Base-by-base conservation (phyloP, 2,329 filamentous ascomycete genomes). In the Venturia effusa region DNA sequence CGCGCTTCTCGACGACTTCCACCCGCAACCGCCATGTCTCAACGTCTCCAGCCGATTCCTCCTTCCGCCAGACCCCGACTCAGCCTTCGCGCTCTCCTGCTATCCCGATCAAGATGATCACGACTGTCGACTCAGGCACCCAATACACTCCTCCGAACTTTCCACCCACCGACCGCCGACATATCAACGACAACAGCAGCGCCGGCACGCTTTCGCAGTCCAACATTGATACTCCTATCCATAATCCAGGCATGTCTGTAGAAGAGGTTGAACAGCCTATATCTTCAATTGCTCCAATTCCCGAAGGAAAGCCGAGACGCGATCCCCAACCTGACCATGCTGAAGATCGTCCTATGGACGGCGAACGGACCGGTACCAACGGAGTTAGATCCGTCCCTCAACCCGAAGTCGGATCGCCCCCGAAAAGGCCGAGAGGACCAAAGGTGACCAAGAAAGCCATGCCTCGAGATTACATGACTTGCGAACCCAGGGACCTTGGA, bases 401-500 rank as follows among this genome's bases (percentile, higher is more conserved):
- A 34, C 27, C 51, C 30, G 39, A 45, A 24, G 19, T 51, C 3
- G 48, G n/a, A 24, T 68, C 68, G 22, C 64, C 68, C 13, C 69
- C 78, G 1, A 84, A 84, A 69, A 77, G 80, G 45, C 69, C 75
- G 37, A 76, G 79, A 57, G 73, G 78, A 3, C 74, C 75, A 19
- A 75, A 77, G 17, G 76, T 79, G 3, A 75, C 74, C 2, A 70
- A 79, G 63, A 86, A 85, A 70, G 68, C 81, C 64, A 81, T 94
- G 72, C 89, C 94, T 0, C 75, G 83, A 66, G 81, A 83, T 70
- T 99, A 99, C 74, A 91, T 96, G 74, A 79, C 86, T 13, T 96
- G 90, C 73, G 81, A 88, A 45, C 84, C 90, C 10, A 89, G 92
- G 70, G 92, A 97, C 73, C 84, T 99, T 72, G 94, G 96, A 34